Percentiles rank a stretch among this genome's conserved stretches.
Evolutionary conservation across 2,329 filamentous ascomycete genomes (phyloP).

Genomic region (Aspergillus clavatus): DNA sequence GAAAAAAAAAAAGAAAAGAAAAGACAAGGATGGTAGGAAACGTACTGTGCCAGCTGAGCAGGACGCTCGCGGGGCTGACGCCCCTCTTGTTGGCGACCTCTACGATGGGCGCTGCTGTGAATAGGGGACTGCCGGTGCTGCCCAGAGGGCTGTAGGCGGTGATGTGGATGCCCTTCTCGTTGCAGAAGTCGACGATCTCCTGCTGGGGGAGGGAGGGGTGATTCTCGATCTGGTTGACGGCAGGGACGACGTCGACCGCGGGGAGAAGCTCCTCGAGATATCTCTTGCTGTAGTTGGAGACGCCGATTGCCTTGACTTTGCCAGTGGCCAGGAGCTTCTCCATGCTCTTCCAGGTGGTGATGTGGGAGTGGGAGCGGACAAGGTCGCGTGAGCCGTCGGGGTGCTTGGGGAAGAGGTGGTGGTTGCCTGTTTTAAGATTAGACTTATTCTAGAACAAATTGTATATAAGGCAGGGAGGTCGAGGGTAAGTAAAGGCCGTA

Average conservation of each 20-base stretch:
- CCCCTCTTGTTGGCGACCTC: conserved; percentile 39
- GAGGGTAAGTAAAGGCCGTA: conserved; percentile 21
- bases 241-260: conserved; percentile 59
- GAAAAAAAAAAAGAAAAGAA: too few species aligned
- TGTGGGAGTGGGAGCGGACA: conserved; percentile 62
- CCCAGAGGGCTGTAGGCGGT: conserved; percentile 48
- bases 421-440: conserved; percentile 25
- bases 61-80: conserved; percentile 36
- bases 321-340: conserved; percentile 53
- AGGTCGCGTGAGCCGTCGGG: conserved; percentile 71
- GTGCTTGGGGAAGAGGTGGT: conserved; percentile 62
- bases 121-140: conserved; percentile 41
- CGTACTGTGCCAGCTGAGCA: conserved; percentile 44
- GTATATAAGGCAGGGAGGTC: not conserved
- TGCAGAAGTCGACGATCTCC: conserved; percentile 49
- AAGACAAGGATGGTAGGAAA: conserved; percentile 5
- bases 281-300: conserved; percentile 55
- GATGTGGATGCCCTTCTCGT: conserved; percentile 47
- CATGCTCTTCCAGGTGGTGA: conserved; percentile 71
- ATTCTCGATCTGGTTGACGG: conserved; percentile 75
- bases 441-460: not conserved
- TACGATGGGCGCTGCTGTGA: conserved; percentile 39
- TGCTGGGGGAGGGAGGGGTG: conserved; percentile 64
- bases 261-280: conserved; percentile 51
- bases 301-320: conserved; percentile 55